Evolutionary conservation across 2,329 filamentous ascomycete genomes (phyloP).

Genomic region (Aspergillus unguis): DNA sequence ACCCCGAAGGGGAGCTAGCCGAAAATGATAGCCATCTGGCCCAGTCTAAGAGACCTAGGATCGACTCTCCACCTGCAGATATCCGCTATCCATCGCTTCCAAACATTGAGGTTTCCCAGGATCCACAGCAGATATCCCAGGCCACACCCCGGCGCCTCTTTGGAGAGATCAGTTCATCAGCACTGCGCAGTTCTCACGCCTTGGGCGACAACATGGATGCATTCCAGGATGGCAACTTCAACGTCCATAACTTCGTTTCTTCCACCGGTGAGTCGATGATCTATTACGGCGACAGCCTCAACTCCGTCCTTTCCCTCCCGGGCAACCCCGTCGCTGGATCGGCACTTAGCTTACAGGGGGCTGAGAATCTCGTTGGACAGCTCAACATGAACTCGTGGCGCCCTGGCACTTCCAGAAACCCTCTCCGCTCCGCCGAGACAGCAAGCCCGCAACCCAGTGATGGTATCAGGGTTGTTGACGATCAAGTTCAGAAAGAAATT

Average conservation of each 20-base stretch:
- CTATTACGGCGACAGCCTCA: slow-evolving; percentile 35
- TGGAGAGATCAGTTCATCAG: slow-evolving; percentile 58
- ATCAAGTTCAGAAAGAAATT: slow-evolving; percentile 15
- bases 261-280: slow-evolving; percentile 40
- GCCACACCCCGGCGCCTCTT: slow-evolving; percentile 51
- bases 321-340: slow-evolving; percentile 35
- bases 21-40: slow-evolving; percentile 34
- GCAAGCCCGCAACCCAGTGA: slow-evolving; percentile 34
- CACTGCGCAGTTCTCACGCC: slow-evolving; percentile 52
- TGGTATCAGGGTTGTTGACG: slow-evolving; percentile 23
- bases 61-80: slow-evolving; percentile 29
- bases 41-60: slow-evolving; percentile 36
- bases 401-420: slow-evolving; percentile 29
- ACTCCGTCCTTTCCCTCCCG: slow-evolving; percentile 38
- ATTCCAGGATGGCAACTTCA: slow-evolving; percentile 33
- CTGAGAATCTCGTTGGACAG: slow-evolving; percentile 47
- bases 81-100: slow-evolving; percentile 45
- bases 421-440: slow-evolving; percentile 30
- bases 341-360: slow-evolving; percentile 47
- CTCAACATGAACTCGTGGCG: slow-evolving; percentile 48
- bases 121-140: slow-evolving; percentile 24
- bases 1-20: slow-evolving; percentile 29
- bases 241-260: slow-evolving; percentile 39
- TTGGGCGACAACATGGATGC: slow-evolving; percentile 35
- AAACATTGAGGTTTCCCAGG: slow-evolving; percentile 34